Conservation (phyloP, 108 stramenopile genomes). For the Nitzschia sp. region DNA sequence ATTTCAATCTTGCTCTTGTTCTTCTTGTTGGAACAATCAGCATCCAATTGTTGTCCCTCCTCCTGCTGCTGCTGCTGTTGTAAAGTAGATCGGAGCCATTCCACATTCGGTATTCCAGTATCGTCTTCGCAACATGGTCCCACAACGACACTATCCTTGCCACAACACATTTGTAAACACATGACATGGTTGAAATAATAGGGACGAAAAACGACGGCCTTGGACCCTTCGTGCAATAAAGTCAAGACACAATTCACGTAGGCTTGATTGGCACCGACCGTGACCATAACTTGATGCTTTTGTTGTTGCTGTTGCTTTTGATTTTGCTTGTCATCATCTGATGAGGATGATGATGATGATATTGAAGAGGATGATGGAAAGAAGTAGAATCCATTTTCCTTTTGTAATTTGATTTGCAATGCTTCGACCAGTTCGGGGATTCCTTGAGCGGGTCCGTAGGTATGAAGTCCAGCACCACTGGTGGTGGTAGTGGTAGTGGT, state of each 20-base stretch:
- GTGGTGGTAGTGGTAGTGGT: background rate
- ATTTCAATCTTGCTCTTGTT: constrained; percentile 48
- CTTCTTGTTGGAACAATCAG: too few relatives aligned
- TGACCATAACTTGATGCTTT: constrained; percentile 84
- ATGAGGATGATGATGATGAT: too few relatives aligned
- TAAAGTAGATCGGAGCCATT: constrained; percentile 54
- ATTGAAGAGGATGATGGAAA: too few relatives aligned
- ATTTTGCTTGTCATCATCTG: too few relatives aligned
- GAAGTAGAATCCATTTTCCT: constrained; percentile 75
- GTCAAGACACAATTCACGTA: constrained; percentile 87
- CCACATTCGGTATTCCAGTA: constrained; percentile 55
- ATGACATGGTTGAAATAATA: constrained; percentile 96
- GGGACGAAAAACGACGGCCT: constrained; percentile 82
- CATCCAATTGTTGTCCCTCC: too few relatives aligned
- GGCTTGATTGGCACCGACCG: constrained; percentile 94
- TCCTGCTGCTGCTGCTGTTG: constrained; percentile 24
- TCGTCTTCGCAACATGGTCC: constrained; percentile 52
- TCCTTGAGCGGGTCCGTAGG: constrained; percentile 85
- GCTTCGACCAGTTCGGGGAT: constrained; percentile 56
- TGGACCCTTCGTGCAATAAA: constrained; percentile 40
- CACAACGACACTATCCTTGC: constrained; percentile 56
- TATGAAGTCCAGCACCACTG: constrained; percentile 36
- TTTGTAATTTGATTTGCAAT: constrained; percentile 48
- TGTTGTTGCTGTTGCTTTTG: too few relatives aligned
- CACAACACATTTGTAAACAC: constrained; percentile 70